phyloP scores from a whole-genome alignment of 2,329 filamentous ascomycete genomes.

The Fusarium annulatum region DNA sequence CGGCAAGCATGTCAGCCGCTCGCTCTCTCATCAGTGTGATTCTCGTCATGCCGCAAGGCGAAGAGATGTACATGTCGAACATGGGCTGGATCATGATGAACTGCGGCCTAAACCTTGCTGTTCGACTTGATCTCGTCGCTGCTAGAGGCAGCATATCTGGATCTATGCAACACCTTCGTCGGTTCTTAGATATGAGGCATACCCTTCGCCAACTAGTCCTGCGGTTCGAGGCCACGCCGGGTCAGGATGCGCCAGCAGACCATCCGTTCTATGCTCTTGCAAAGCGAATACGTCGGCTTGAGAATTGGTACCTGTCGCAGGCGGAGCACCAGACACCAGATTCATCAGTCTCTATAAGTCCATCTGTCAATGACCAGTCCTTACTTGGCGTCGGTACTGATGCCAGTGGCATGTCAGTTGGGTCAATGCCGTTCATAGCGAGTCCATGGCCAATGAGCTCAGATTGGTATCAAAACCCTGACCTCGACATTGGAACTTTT shows the following conservation, averaged over 20 bases:
- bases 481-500: constrained; percentile 24
- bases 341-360: neutral
- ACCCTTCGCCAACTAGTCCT: constrained; percentile 44
- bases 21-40: constrained; percentile 41
- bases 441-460: constrained; percentile 1
- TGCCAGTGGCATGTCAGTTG: neutral
- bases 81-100: constrained; percentile 48
- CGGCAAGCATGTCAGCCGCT: constrained; percentile 45
- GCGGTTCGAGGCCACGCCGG: constrained; percentile 37
- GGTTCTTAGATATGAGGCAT: constrained; percentile 44
- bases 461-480: constrained; percentile 8
- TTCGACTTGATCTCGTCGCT: constrained; percentile 45
- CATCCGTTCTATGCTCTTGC: constrained; percentile 41
- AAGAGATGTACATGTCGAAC: constrained; percentile 46
- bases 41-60: constrained; percentile 39
- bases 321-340: neutral
- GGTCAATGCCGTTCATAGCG: neutral
- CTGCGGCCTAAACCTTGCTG: constrained; percentile 46
- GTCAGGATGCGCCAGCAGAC: neutral
- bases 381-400: neutral
- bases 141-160: constrained; percentile 26
- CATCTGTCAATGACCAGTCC: neutral
- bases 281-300: constrained; percentile 22
- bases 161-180: constrained; percentile 39
- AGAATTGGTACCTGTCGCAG: constrained; percentile 34